Evolutionary conservation across 2,329 filamentous ascomycete genomes (phyloP).

Genomic region (Diaporthe ilicicola): DNA sequence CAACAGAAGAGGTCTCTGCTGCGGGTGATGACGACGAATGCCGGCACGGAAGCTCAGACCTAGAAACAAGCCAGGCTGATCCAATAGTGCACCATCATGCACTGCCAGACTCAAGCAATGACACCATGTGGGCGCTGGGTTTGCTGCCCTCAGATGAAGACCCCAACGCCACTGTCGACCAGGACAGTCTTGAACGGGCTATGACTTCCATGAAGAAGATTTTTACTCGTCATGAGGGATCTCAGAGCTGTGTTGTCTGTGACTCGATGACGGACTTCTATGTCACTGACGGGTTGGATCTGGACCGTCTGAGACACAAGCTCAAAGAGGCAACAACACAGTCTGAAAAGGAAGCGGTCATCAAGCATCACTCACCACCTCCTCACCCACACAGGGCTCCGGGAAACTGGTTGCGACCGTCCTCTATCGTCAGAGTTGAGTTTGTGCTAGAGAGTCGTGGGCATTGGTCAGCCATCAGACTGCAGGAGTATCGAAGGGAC

Average conservation of each 20-base stretch:
- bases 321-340: background rate
- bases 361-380: background rate
- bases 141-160: background rate
- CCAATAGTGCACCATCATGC: background rate
- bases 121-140: background rate
- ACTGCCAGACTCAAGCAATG: background rate
- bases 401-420: background rate
- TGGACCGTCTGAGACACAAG: background rate
- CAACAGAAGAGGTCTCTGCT: too few relatives aligned
- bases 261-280: background rate
- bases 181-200: background rate
- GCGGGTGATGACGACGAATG: too few relatives aligned
- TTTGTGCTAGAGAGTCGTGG: conserved; percentile 2
- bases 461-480: conserved; percentile 6
- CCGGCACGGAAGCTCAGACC: background rate
- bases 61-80: background rate
- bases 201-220: background rate
- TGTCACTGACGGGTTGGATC: background rate
- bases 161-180: background rate
- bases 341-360: background rate
- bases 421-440: background rate
- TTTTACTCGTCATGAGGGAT: background rate
- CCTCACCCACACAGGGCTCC: background rate
- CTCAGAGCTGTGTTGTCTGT: background rate
- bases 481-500: background rate